phyloP scores from a whole-genome alignment of 495 filamentous ascomycete genomes.

The Neohortaea acidophila region DNA sequence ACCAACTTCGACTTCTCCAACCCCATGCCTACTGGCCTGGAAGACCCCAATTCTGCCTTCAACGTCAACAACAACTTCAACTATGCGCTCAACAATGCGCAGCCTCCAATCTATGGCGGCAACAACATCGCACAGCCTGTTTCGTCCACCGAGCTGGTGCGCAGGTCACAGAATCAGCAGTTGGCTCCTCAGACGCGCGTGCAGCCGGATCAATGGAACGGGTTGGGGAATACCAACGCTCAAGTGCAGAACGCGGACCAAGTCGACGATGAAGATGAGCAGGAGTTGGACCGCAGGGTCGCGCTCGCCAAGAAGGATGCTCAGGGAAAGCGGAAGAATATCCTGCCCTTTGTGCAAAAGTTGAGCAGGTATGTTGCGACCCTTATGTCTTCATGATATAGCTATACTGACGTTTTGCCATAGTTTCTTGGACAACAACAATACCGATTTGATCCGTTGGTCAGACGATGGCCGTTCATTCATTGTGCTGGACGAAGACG shows the following conservation, averaged over 20 bases:
- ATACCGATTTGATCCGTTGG: conserved; percentile 93
- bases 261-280: conserved; percentile 49
- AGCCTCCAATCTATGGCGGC: conserved; percentile 3
- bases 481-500: conserved; percentile 92
- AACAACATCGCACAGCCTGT: conserved; percentile 1
- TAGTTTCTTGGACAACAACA: conserved; percentile 82
- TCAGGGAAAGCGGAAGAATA: conserved; percentile 75
- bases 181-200: conserved; percentile 37
- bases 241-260: conserved; percentile 1
- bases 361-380: conserved; percentile 94
- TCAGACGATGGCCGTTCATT: conserved; percentile 93
- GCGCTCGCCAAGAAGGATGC: conserved; percentile 65
- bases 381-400: no score
- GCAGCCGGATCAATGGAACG: conserved; percentile 25
- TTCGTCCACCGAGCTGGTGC: conserved; percentile 48
- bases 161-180: conserved; percentile 48
- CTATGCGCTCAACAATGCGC: conserved; percentile 4
- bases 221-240: not conserved
- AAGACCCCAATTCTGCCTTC: not conserved
- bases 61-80: conserved; percentile 5
- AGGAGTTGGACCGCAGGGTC: conserved; percentile 62
- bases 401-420: no score
- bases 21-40: conserved; percentile 5
- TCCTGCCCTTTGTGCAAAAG: conserved; percentile 97
- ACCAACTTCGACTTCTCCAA: conserved; percentile 14